Conservation (phyloP, 139 green algal species). For the Chlorella sp. region DNA sequence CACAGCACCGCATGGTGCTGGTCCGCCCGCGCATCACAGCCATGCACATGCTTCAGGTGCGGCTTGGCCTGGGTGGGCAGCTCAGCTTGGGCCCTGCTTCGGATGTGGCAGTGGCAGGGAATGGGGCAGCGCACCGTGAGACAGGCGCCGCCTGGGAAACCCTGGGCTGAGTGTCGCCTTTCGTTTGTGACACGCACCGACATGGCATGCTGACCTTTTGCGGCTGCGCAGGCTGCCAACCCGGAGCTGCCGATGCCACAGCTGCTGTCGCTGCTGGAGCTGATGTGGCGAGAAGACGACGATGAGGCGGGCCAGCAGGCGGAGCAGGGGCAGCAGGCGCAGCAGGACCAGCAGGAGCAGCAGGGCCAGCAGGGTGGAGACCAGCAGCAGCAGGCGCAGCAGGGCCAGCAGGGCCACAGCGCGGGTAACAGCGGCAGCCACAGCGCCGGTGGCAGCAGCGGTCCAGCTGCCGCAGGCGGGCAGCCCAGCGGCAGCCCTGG, state of each 20-base stretch:
- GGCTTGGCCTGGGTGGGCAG: neutral
- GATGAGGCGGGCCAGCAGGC: neutral
- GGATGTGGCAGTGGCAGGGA: too few species aligned
- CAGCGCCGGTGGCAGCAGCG: neutral
- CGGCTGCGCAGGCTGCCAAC: slow-evolving; percentile 39
- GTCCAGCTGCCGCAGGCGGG: neutral
- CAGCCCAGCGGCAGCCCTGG: neutral
- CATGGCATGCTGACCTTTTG: too few species aligned
- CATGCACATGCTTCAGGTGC: slow-evolving; percentile 55
- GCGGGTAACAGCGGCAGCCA: neutral
- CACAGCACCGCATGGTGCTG: slow-evolving; percentile 50
- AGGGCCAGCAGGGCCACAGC: neutral
- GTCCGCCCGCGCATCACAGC: slow-evolving; percentile 16
- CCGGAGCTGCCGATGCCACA: slow-evolving; percentile 54
- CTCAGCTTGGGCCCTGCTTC: too few species aligned
- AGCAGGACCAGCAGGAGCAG: neutral
- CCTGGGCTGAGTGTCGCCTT: too few species aligned
- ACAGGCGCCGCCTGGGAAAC: too few species aligned
- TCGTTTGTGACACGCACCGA: too few species aligned
- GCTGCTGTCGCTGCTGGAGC: slow-evolving; percentile 48
- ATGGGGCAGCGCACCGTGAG: too few species aligned
- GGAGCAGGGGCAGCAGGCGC: neutral
- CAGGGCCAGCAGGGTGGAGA: neutral
- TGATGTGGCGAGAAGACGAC: slow-evolving; percentile 32
- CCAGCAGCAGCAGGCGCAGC: neutral